These are phyloP conservation scores for Globisporangium camurandrum DNA, from an alignment of 352 stramenopile genomes.

Conservation along the genomic window DNA sequence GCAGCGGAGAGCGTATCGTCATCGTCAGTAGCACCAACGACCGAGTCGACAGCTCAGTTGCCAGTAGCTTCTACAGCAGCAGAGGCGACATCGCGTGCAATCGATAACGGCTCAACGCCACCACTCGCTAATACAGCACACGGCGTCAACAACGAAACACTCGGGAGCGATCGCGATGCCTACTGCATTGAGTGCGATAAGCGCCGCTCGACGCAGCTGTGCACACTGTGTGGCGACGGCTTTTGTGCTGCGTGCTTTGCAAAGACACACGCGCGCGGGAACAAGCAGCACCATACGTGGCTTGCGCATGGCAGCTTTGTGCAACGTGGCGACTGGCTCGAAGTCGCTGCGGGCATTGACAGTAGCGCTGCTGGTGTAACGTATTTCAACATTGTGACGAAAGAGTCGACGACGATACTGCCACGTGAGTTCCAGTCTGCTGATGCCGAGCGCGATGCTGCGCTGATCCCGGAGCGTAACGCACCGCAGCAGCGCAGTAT, in stretches of 20 bases:
- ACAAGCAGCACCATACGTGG: constrained; percentile 56
- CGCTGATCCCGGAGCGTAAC: constrained; percentile 45
- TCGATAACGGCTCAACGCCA: too few species aligned
- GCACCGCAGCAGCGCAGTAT: constrained; percentile 46
- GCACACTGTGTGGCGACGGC: constrained; percentile 72
- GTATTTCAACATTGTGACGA: constrained; percentile 71
- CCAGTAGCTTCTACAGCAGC: constrained; percentile 23
- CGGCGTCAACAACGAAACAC: constrained; percentile 49
- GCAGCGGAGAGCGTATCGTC: too few species aligned
- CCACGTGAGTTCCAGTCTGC: constrained; percentile 44
- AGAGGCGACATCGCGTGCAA: constrained; percentile 25
- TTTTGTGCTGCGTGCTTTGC: constrained; percentile 64
- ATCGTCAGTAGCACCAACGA: neutral
- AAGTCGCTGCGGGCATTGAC: constrained; percentile 62
- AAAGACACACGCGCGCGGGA: constrained; percentile 40
- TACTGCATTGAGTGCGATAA: constrained; percentile 73
- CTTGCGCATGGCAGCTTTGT: constrained; percentile 43
- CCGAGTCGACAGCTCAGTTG: too few species aligned
- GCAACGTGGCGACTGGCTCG: constrained; percentile 60
- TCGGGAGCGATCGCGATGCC: constrained; percentile 36
- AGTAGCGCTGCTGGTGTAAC: too few species aligned
- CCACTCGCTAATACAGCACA: constrained; percentile 25
- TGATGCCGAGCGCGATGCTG: constrained; percentile 46
- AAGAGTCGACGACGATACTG: constrained; percentile 51
- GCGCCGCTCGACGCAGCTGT: constrained; percentile 29